Percentiles rank a stretch among this genome's conserved stretches.
Evolutionary conservation across 352 stramenopile genomes (phyloP).

Genomic region (Pythium dissotocum): DNA sequence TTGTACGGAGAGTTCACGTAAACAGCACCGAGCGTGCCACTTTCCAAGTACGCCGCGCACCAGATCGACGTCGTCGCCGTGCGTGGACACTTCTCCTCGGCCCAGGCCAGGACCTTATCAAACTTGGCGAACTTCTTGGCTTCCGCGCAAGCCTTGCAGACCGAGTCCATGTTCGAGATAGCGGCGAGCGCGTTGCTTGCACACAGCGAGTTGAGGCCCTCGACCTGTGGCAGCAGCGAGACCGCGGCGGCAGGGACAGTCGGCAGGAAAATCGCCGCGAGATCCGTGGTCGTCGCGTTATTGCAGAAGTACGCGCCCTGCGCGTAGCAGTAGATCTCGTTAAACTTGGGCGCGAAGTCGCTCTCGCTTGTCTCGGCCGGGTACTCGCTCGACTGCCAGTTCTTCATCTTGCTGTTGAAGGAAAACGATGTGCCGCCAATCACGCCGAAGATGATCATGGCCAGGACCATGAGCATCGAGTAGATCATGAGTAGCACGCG

Average conservation of each 20-base stretch:
- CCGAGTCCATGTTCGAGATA: slow-evolving; percentile 38
- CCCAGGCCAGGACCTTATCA: slow-evolving; percentile 69
- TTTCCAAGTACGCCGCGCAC: slow-evolving; percentile 62
- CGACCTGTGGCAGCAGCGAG: slow-evolving; percentile 56
- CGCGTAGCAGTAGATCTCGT: slow-evolving; percentile 84
- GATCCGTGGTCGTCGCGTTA: slow-evolving; percentile 58
- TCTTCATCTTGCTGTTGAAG: slow-evolving; percentile 69
- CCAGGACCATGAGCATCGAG: slow-evolving; percentile 63
- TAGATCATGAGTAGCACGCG: slow-evolving; percentile 73
- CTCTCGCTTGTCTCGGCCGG: slow-evolving; percentile 54
- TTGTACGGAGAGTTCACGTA: slow-evolving; percentile 74
- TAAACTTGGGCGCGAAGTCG: slow-evolving; percentile 69
- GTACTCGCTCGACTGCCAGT: slow-evolving; percentile 58
- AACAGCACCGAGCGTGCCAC: slow-evolving; percentile 39
- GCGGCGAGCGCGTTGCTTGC: slow-evolving; percentile 24
- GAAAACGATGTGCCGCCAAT: slow-evolving; percentile 67
- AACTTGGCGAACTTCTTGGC: slow-evolving; percentile 61
- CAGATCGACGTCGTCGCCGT: slow-evolving; percentile 49
- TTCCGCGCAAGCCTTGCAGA: slow-evolving; percentile 60
- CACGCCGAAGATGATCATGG: slow-evolving; percentile 74
- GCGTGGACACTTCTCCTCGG: slow-evolving; percentile 60
- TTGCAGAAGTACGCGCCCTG: slow-evolving; percentile 86
- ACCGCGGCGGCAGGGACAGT: slow-evolving; percentile 37
- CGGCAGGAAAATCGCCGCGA: slow-evolving; percentile 65
- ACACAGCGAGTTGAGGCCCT: slow-evolving; percentile 62